phyloP scores from a whole-genome alignment of 208 protist species.

The Blastocrithidia nonstop region DNA sequence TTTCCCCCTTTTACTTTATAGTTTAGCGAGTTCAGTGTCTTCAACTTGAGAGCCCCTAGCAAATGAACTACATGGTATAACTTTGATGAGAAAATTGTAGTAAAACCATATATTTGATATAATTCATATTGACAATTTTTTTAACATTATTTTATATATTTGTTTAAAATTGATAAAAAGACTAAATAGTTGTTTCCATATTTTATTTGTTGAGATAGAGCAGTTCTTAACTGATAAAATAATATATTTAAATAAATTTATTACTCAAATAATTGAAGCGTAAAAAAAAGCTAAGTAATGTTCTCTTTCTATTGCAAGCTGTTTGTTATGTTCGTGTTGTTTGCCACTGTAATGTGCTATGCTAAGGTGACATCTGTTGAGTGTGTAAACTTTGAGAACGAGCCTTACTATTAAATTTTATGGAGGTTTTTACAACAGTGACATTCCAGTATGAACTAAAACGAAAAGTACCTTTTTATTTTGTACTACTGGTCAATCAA shows the following conservation, averaged over 20 bases:
- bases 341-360: too few relatives aligned
- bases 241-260: neutral
- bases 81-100: neutral
- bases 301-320: too few relatives aligned
- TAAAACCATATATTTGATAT: neutral
- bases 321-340: slow-evolving; percentile 2
- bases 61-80: neutral
- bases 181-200: neutral
- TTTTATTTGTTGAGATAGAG: neutral
- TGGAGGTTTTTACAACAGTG: too few relatives aligned
- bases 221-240: neutral
- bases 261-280: too few relatives aligned
- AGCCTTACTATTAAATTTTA: neutral
- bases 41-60: neutral
- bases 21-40: neutral
- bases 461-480: neutral
- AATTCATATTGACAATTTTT: too few relatives aligned
- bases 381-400: slow-evolving; percentile 1
- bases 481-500: neutral
- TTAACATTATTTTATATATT: too few relatives aligned
- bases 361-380: neutral
- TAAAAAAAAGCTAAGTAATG: too few relatives aligned
- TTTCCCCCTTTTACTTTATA: too few relatives aligned
- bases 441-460: neutral
- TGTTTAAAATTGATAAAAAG: too few relatives aligned